These are phyloP conservation scores for Nelumbo lutea DNA, from an alignment of 164 flowering plant genomes.

Conservation along the genomic window DNA sequence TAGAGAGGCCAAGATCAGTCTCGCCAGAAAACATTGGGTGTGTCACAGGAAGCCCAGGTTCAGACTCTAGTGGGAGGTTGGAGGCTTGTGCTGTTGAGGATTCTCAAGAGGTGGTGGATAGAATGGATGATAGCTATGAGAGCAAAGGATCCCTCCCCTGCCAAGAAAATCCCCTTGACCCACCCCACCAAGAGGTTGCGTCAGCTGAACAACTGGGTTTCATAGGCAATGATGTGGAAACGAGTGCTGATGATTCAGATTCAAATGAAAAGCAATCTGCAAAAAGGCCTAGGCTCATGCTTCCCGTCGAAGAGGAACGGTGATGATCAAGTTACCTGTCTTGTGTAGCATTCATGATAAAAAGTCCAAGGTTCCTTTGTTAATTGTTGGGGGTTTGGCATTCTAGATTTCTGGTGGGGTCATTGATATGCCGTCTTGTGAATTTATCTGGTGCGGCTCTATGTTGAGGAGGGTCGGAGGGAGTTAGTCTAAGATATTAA, in stretches of 20 bases:
- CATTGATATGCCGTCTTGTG: conserved; percentile 7
- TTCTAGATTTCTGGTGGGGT: neutral
- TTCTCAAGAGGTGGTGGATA: conserved; percentile 14
- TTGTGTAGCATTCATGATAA: neutral
- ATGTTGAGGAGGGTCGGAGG: neutral
- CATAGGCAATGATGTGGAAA: conserved; percentile 7
- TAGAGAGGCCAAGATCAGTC: conserved; percentile 5
- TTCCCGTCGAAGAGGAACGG: conserved; percentile 12
- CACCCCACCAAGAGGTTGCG: neutral
- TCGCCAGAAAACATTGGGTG: conserved; percentile 13
- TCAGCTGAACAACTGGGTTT: neutral
- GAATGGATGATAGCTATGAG: conserved; percentile 9
- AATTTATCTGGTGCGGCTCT: conserved; percentile 3
- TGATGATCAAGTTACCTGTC: neutral
- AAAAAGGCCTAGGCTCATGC: conserved; percentile 28
- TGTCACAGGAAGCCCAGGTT: conserved; percentile 9
- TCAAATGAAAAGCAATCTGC: conserved; percentile 22
- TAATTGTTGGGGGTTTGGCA: neutral
- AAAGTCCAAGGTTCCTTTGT: neutral
- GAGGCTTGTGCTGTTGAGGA: conserved; percentile 13
- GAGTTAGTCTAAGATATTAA: neutral
- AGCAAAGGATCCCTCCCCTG: conserved; percentile 2
- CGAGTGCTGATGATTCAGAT: conserved; percentile 12
- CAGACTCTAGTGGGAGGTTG: conserved; percentile 14
- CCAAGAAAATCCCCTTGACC: conserved; percentile 9